Percentiles rank a stretch among this genome's conserved stretches.
Conservation (phyloP, 2,329 filamentous ascomycete genomes). For the Ascochyta viciae-villosae region DNA sequence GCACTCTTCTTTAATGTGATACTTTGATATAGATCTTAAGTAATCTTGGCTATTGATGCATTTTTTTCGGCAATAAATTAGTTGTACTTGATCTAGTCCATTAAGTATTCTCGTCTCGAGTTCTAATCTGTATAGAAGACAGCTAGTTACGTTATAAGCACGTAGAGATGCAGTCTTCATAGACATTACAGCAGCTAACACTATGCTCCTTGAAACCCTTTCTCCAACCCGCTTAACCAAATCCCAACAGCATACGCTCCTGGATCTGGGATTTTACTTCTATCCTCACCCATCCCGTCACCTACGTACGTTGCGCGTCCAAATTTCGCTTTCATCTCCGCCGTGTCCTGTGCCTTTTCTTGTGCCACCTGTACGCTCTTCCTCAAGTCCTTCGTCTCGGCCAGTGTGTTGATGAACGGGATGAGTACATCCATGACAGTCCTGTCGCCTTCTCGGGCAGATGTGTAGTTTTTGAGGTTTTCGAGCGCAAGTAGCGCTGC, state of each 20-base stretch:
- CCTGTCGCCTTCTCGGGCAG: conserved; percentile 84
- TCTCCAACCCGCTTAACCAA: conserved; percentile 72
- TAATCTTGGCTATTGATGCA: too few relatives aligned
- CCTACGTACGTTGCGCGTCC: conserved; percentile 85
- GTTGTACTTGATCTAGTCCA: too few relatives aligned
- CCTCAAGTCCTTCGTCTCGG: conserved; percentile 67
- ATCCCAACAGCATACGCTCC: conserved; percentile 78
- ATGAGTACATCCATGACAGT: conserved; percentile 90
- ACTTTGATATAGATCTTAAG: too few relatives aligned
- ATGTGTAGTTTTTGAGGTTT: conserved; percentile 73
- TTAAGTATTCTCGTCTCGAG: too few relatives aligned
- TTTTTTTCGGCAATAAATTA: too few relatives aligned
- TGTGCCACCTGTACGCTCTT: conserved; percentile 77
- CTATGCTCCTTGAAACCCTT: conserved; percentile 22
- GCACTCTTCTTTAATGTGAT: too few relatives aligned
- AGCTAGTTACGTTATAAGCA: too few relatives aligned
- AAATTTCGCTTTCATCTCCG: conserved; percentile 86
- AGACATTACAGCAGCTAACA: too few relatives aligned
- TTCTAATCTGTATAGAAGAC: too few relatives aligned
- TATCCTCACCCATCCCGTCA: conserved; percentile 65
- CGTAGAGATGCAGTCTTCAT: too few relatives aligned
- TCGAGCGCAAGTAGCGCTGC: conserved; percentile 54
- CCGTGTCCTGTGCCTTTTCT: conserved; percentile 79
- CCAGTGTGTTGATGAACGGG: conserved; percentile 80
- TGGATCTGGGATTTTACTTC: conserved; percentile 65